Percentiles rank a stretch among this genome's conserved stretches.
Conservation (phyloP, 1,284 basidiomycete genomes). For the Marasmius tenuissimus region DNA sequence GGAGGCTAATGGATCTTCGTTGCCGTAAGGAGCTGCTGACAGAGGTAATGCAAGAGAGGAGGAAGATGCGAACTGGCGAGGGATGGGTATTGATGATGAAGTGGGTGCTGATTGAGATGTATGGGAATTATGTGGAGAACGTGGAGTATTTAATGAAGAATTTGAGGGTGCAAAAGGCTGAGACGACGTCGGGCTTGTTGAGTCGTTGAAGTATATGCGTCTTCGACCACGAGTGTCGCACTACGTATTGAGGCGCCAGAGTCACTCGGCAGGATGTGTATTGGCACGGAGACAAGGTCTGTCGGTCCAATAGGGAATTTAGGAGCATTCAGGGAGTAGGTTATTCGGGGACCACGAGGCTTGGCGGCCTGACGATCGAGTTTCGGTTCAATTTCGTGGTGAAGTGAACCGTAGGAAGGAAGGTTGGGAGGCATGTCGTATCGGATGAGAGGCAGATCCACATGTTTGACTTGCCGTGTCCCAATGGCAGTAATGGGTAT, state of each 20-base stretch:
- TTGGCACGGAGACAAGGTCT: slow-evolving; percentile 55
- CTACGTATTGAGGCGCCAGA: slow-evolving; percentile 49
- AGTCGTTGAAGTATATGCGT: slow-evolving; percentile 50
- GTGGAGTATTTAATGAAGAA: slow-evolving; percentile 15
- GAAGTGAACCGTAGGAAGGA: slow-evolving; percentile 29
- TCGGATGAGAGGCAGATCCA: slow-evolving; percentile 65
- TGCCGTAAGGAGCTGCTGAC: slow-evolving; percentile 27
- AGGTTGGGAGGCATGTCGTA: slow-evolving; percentile 52
- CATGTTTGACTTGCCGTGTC: slow-evolving; percentile 62
- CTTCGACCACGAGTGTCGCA: slow-evolving; percentile 56
- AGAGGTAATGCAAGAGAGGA: slow-evolving; percentile 35
- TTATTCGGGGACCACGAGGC: slow-evolving; percentile 45
- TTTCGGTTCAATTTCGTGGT: slow-evolving; percentile 27
- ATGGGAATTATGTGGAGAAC: slow-evolving; percentile 19
- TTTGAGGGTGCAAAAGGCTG: slow-evolving; percentile 19
- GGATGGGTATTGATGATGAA: slow-evolving; percentile 26
- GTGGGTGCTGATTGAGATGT: slow-evolving; percentile 20
- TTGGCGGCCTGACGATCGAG: slow-evolving; percentile 42
- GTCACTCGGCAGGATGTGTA: slow-evolving; percentile 49
- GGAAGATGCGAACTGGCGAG: slow-evolving; percentile 37
- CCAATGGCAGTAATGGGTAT: slow-evolving; percentile 64
- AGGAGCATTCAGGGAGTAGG: slow-evolving; percentile 48
- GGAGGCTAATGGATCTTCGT: slow-evolving; percentile 18
- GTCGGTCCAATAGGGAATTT: slow-evolving; percentile 51
- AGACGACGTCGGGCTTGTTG: slow-evolving; percentile 14